Conservation (phyloP, 441 rosid genomes). For the Bocquillonia castaneifolia region DNA sequence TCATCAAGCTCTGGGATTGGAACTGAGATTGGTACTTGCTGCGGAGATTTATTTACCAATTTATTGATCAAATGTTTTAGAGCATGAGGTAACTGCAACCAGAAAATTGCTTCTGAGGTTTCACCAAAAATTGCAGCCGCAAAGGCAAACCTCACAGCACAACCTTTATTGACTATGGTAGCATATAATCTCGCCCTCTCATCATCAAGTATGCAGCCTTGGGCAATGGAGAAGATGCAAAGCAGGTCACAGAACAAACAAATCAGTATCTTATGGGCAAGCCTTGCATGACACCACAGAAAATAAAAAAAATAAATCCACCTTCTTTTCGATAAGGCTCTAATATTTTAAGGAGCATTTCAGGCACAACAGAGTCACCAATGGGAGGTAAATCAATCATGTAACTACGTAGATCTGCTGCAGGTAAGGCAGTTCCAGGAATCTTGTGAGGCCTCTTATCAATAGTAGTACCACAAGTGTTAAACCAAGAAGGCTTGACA, state of each 20-base stretch:
- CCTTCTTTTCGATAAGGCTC: constrained; percentile 91
- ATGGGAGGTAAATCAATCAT: constrained; percentile 72
- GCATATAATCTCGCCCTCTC: constrained; percentile 87
- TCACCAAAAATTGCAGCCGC: constrained; percentile 97
- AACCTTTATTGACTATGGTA: constrained; percentile 75
- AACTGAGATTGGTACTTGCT: constrained; percentile 35
- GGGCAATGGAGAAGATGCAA: constrained; percentile 24
- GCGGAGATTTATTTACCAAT: constrained; percentile 48
- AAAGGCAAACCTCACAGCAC: constrained; percentile 80
- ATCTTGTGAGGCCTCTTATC: constrained; percentile 75
- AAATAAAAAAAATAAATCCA: constrained; percentile 23
- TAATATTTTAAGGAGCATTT: constrained; percentile 90
- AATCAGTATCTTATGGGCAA: constrained; percentile 18
- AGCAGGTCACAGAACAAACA: constrained; percentile 20
- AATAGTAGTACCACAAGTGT: constrained; percentile 66
- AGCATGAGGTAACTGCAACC: constrained; percentile 94
- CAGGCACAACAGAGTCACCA: constrained; percentile 93
- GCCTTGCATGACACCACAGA: constrained; percentile 9
- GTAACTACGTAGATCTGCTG: constrained; percentile 79
- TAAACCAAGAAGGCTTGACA: constrained; percentile 95
- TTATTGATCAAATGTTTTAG: constrained; percentile 71
- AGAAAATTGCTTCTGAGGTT: constrained; percentile 83
- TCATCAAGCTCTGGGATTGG: constrained; percentile 41
- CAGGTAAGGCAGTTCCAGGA: constrained; percentile 66
- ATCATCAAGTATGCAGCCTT: constrained; percentile 91